Base-by-base conservation (phyloP, 2,329 filamentous ascomycete genomes). In the Ophidiomyces ophidiicola region DNA sequence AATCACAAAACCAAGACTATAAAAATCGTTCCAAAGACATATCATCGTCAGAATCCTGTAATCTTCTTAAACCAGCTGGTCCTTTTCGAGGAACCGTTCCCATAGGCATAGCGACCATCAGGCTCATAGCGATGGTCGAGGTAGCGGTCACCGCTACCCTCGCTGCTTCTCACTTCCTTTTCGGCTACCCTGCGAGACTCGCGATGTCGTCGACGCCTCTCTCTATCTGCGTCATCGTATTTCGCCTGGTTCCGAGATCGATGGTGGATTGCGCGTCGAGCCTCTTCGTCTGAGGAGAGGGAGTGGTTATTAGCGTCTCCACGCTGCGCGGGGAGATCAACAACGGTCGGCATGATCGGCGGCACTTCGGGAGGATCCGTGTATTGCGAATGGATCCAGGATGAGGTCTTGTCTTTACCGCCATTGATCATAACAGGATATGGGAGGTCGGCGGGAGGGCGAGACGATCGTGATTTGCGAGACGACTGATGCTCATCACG, bases 351-450 rank as follows among this genome's bases (percentile, higher is more conserved):
- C 6, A 65, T 58, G 11, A 68, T 53, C 19, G 60, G 64, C 2
- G 66, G 67, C 6, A 62, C 57, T 37, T 68, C 66, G 0, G 67
- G 65, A 11, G 66, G 66, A 14, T 69, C 65, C 18, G 58, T 60
- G 6, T 59, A 54, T 47, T 68, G 65, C 2, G 63, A 66, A 43
- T 69, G 56, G 5, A 70, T 58, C 67, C 67, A 70, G 5, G 63
- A 67, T 5, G 64, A 66, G 23, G 64, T 69, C 50, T 69, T 68
- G 38, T 69, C 62, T 47, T 61, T 63, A 15, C 54, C 60, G 14
- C 59, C 57, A 21, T 51, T 48, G 46, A 55, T 56, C 43, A 58
- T 51, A 21, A 57, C 55, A 1, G 49, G 48, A 34, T 48, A 36
- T 43, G 52, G 44, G 14, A 48, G 33, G 15, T 45, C 46, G 10